phyloP scores from a whole-genome alignment of 495 filamentous ascomycete genomes.

The Talaromyces borbonicus region DNA sequence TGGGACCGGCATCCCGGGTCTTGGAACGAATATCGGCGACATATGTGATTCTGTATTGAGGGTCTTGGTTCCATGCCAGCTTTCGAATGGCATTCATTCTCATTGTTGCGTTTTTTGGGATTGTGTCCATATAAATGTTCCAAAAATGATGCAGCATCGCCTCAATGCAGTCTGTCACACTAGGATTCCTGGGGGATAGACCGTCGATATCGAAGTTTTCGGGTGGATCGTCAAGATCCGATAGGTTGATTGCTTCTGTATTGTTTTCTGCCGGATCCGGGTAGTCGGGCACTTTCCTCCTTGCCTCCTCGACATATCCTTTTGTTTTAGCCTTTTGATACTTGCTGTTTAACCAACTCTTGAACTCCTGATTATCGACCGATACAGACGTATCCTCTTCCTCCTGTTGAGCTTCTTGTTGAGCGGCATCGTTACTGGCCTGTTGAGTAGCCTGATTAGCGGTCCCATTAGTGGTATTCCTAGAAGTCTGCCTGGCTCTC shows the following conservation, averaged over 20 bases:
- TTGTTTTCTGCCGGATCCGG: conserved; percentile 8
- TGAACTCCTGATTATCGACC: too few relatives aligned
- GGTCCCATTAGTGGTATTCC: too few relatives aligned
- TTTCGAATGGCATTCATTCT: conserved; percentile 14
- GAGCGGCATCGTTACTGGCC: too few relatives aligned
- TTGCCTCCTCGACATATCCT: too few relatives aligned
- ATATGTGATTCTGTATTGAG: conserved; percentile 11
- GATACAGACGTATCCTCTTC: too few relatives aligned
- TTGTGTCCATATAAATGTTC: conserved; percentile 18
- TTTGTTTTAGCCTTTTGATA: too few relatives aligned
- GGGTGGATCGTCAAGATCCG: conserved; percentile 18
- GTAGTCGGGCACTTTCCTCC: conserved; percentile 4
- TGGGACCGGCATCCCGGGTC: conserved; percentile 26
- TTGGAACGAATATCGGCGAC: conserved; percentile 14
- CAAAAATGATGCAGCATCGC: conserved; percentile 19
- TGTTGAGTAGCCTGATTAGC: too few relatives aligned
- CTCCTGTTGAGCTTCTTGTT: too few relatives aligned
- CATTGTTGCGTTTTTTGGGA: background rate
- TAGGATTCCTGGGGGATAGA: background rate
- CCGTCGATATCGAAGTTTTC: conserved; percentile 9
- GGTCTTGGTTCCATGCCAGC: conserved; percentile 19
- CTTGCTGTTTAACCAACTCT: too few relatives aligned
- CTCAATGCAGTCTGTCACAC: background rate
- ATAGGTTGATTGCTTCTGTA: conserved; percentile 10
- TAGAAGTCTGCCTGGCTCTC: too few relatives aligned